Evolutionary conservation across 2,329 filamentous ascomycete genomes (phyloP).

Genomic region (Monosporascus sp.): DNA sequence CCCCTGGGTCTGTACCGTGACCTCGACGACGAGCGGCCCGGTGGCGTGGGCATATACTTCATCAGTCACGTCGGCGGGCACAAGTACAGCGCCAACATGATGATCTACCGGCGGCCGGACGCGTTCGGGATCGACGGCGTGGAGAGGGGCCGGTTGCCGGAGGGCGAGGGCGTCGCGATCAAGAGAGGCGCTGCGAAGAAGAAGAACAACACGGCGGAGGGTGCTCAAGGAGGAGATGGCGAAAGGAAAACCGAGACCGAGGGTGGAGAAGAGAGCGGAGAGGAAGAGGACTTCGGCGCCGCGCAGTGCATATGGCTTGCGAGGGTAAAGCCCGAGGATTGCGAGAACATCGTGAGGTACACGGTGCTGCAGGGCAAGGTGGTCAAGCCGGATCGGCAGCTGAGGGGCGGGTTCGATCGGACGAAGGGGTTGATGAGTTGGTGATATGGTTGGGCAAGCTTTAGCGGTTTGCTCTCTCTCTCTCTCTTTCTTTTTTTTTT

Average conservation of each 20-base stretch:
- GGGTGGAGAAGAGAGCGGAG: constrained; percentile 19
- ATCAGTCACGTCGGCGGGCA: constrained; percentile 95
- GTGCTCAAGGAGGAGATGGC: background rate
- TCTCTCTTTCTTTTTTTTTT: background rate
- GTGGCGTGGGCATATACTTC: constrained; percentile 93
- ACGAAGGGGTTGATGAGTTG: constrained; percentile 78
- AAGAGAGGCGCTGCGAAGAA: constrained; percentile 17
- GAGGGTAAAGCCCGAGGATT: constrained; percentile 78
- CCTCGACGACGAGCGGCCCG: constrained; percentile 79
- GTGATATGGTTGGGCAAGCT: constrained; percentile 40
- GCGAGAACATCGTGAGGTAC: constrained; percentile 84
- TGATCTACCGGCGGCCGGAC: constrained; percentile 72
- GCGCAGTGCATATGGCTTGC: constrained; percentile 92
- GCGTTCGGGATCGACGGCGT: constrained; percentile 50
- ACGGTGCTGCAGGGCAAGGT: constrained; percentile 92
- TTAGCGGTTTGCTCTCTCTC: background rate
- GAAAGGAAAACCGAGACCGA: constrained; percentile 16
- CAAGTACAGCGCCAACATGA: constrained; percentile 92
- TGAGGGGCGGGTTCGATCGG: constrained; percentile 88
- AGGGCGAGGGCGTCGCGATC: constrained; percentile 31
- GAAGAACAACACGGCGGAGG: constrained; percentile 20
- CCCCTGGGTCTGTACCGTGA: constrained; percentile 82
- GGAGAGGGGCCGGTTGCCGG: constrained; percentile 29
- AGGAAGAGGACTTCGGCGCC: constrained; percentile 49
- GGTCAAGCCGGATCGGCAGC: constrained; percentile 79